Evolutionary conservation across 352 stramenopile genomes (phyloP).

Genomic region (Thalassiosira ordinaria): DNA sequence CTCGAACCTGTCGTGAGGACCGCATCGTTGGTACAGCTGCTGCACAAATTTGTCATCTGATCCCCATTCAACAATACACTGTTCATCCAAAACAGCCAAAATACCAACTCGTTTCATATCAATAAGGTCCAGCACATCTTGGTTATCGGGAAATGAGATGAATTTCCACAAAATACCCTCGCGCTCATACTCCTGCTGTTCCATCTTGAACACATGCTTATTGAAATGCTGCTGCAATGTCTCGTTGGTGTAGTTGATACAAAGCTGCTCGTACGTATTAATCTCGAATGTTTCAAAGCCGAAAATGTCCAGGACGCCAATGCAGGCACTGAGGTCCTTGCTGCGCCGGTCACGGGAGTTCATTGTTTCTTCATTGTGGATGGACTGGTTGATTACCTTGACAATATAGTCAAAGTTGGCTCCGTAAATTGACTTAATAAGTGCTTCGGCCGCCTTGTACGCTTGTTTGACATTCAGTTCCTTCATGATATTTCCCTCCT

Average conservation of each 20-base stretch:
- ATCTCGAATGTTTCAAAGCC: conserved; percentile 88
- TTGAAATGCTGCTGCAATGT: conserved; percentile 90
- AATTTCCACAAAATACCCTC: conserved; percentile 83
- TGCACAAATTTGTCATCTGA: conserved; percentile 80
- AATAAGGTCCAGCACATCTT: conserved; percentile 85
- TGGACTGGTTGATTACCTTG: conserved; percentile 68
- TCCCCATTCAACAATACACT: conserved; percentile 81
- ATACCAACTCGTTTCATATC: conserved; percentile 80
- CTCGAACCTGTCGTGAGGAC: conserved; percentile 54
- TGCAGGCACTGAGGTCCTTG: conserved; percentile 89
- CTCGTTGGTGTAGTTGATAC: conserved; percentile 91
- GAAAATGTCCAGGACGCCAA: conserved; percentile 88
- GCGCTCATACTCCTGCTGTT: conserved; percentile 83
- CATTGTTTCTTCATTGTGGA: conserved; percentile 16
- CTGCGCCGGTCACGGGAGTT: not conserved
- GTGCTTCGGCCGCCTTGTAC: conserved; percentile 55
- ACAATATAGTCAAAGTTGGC: conserved; percentile 77
- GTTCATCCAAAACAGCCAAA: conserved; percentile 80
- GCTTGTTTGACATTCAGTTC: conserved; percentile 54
- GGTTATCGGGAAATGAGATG: conserved; percentile 88
- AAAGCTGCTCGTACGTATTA: conserved; percentile 95
- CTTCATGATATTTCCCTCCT: conserved; percentile 61
- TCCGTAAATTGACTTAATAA: conserved; percentile 92
- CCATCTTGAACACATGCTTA: conserved; percentile 85
- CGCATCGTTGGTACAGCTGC: conserved; percentile 55